Conservation (phyloP, 2,329 filamentous ascomycete species). For the Zelopaecilomyces penicillatus region DNA sequence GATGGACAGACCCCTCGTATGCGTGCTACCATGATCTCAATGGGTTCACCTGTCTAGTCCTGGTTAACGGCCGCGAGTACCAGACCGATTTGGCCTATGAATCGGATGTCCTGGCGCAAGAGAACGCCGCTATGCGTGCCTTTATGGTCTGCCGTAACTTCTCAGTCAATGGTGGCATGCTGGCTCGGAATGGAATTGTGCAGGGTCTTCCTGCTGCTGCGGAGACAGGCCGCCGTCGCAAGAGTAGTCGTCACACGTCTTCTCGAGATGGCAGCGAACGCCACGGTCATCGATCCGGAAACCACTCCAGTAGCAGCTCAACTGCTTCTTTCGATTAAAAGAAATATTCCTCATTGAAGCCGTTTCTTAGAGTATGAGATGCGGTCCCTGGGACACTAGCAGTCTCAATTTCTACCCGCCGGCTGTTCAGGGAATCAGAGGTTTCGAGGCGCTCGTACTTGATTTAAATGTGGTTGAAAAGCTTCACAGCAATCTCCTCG, state of each 20-base stretch:
- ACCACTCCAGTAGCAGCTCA: conserved; percentile 55
- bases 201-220: conserved; percentile 52
- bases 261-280: conserved; percentile 36
- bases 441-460: no score
- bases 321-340: conserved; percentile 49
- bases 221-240: conserved; percentile 37
- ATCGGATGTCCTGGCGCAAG: conserved; percentile 73
- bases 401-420: not conserved
- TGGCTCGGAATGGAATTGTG: conserved; percentile 59
- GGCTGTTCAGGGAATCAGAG: no score
- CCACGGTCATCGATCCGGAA: conserved; percentile 42
- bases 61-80: conserved; percentile 95
- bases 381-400: not conserved
- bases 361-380: not conserved
- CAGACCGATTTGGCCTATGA: conserved; percentile 82
- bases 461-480: conserved; percentile 28
- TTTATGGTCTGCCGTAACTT: conserved; percentile 98
- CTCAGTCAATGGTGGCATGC: conserved; percentile 92
- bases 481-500: conserved; percentile 28
- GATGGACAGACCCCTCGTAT: conserved; percentile 87
- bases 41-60: conserved; percentile 82
- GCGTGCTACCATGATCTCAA: conserved; percentile 65
- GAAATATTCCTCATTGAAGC: not conserved
- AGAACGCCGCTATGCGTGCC: conserved; percentile 89
- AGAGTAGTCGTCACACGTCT: conserved; percentile 44